Evolutionary conservation across 345 rosid genomes (phyloP).

Genomic region (Syzygium grande): DNA sequence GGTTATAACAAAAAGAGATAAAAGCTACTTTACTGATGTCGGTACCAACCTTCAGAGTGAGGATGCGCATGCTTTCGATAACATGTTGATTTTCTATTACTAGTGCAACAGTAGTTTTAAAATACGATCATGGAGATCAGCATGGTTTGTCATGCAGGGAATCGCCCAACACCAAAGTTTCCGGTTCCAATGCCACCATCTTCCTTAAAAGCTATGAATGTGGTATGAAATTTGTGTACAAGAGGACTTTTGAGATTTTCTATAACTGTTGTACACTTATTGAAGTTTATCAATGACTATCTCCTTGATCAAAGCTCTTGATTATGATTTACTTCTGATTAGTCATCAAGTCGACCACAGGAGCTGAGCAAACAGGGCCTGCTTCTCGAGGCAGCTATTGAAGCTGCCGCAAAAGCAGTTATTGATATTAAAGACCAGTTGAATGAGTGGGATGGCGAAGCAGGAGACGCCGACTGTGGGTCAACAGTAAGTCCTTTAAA

Average conservation of each 20-base stretch:
- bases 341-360: conserved; percentile 59
- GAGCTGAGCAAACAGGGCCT: conserved; percentile 63
- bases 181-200: conserved; percentile 74
- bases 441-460: conserved; percentile 93
- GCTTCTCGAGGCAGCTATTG: conserved; percentile 71
- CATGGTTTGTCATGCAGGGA: conserved; percentile 28
- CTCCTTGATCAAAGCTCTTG: neutral
- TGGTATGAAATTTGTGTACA: conserved; percentile 23
- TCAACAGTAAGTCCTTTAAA: conserved; percentile 68
- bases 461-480: conserved; percentile 97
- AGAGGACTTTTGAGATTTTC: neutral
- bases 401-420: conserved; percentile 73
- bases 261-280: neutral
- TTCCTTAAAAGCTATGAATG: conserved; percentile 40
- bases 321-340: conserved; percentile 1
- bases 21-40: neutral
- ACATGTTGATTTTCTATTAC: neutral
- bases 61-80: neutral
- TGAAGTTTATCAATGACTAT: neutral
- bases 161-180: conserved; percentile 76
- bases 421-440: conserved; percentile 49
- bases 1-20: neutral
- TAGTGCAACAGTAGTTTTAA: neutral
- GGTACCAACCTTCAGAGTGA: neutral
- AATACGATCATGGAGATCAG: neutral